Evolutionary conservation across 2,329 filamentous ascomycete species (phyloP).

Genomic region (Helicocarpus griseus): DNA sequence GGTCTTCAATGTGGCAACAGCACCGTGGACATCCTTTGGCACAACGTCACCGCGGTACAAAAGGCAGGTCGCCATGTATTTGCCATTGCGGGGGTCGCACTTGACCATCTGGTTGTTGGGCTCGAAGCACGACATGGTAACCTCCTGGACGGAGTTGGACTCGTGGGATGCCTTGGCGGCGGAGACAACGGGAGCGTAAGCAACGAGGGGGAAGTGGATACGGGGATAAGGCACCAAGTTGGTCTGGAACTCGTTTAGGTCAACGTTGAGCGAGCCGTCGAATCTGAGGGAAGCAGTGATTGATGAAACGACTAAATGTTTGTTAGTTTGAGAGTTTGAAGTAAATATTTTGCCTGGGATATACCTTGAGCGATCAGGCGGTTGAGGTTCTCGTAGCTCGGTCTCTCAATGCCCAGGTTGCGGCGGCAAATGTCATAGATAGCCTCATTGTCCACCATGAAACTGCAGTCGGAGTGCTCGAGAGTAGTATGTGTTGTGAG

Average conservation of each 20-base stretch:
- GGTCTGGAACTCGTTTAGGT: slow-evolving; percentile 99
- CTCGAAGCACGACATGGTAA: slow-evolving; percentile 95
- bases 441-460: slow-evolving; percentile 99
- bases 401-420: slow-evolving; percentile 93
- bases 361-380: slow-evolving; percentile 92
- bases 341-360: slow-evolving; percentile 8
- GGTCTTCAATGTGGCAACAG: slow-evolving; percentile 94
- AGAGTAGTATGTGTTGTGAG: slow-evolving; percentile 98
- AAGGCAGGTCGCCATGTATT: slow-evolving; percentile 99
- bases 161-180: slow-evolving; percentile 94
- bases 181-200: slow-evolving; percentile 89
- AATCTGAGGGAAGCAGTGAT: slow-evolving; percentile 98
- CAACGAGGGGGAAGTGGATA: slow-evolving; percentile 98
- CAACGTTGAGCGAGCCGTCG: slow-evolving; percentile 97
- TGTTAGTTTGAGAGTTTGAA: slow-evolving; percentile 18
- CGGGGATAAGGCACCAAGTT: slow-evolving; percentile 98
- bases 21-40: slow-evolving; percentile 85
- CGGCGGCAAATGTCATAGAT: slow-evolving; percentile 99
- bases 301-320: slow-evolving; percentile 73
- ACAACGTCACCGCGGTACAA: slow-evolving; percentile 98
- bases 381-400: slow-evolving; percentile 98
- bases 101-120: slow-evolving; percentile 99
- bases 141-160: slow-evolving; percentile 82
- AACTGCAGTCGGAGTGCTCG: slow-evolving; percentile 98
- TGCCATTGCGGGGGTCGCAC: slow-evolving; percentile 95